A percentile compares a stretch with the other conserved stretches of the same genome.
These are phyloP conservation scores for Elsinoe necatrix DNA, from an alignment of 2,329 filamentous ascomycete genomes.

Conservation along the genomic window DNA sequence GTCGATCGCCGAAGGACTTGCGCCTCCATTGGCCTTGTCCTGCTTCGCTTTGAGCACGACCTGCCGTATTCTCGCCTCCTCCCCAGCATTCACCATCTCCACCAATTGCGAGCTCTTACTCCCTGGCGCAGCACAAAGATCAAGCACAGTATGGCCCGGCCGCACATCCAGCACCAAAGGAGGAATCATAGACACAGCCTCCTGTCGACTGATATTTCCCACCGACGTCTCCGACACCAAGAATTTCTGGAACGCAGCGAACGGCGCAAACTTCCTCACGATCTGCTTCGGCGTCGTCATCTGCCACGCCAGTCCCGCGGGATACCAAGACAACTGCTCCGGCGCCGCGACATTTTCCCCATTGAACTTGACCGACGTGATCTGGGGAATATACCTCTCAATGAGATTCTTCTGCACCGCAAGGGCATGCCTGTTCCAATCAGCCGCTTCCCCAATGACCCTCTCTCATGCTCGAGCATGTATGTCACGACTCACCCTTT, in stretches of 20 bases:
- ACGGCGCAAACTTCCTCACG: slow-evolving; percentile 85
- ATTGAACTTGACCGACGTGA: slow-evolving; percentile 75
- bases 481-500: slow-evolving; percentile 76
- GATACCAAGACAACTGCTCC: slow-evolving; percentile 79
- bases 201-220: slow-evolving; percentile 94
- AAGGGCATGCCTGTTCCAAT: slow-evolving; percentile 70
- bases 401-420: slow-evolving; percentile 83
- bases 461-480: too few relatives aligned
- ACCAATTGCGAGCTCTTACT: slow-evolving; percentile 95
- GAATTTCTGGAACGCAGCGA: slow-evolving; percentile 94
- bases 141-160: slow-evolving; percentile 85
- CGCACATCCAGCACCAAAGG: slow-evolving; percentile 84
- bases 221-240: slow-evolving; percentile 94
- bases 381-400: slow-evolving; percentile 82
- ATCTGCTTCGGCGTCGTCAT: slow-evolving; percentile 98
- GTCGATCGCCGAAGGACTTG: slow-evolving; percentile 39
- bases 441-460: too few relatives aligned
- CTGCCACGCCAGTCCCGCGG: slow-evolving; percentile 88
- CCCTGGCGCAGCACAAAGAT: slow-evolving; percentile 92
- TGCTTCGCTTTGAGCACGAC: slow-evolving; percentile 58
- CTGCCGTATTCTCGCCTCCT: slow-evolving; percentile 75
- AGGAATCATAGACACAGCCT: slow-evolving; percentile 98
- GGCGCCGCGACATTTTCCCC: slow-evolving; percentile 75
- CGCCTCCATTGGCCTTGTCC: slow-evolving; percentile 38
- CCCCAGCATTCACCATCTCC: slow-evolving; percentile 86